Evolutionary conservation across 768 basidiomycete species (phyloP).

Genomic region (Podaxis mareebaensis): DNA sequence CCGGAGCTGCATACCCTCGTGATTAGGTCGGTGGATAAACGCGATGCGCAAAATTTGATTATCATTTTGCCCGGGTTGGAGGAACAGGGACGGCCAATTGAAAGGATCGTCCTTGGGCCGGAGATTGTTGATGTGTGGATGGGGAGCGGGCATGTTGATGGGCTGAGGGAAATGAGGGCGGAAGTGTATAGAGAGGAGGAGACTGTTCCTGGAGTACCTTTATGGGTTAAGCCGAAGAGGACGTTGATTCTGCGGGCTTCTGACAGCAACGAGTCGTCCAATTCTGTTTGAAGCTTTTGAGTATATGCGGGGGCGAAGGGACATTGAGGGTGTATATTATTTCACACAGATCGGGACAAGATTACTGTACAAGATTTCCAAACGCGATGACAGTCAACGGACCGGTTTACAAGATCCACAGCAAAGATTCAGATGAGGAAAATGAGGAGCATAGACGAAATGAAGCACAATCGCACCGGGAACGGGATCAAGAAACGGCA

Average conservation of each 20-base stretch:
- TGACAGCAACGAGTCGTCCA: not conserved
- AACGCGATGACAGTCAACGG: too few relatives aligned
- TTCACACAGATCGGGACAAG: not conserved
- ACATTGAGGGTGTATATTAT: not conserved
- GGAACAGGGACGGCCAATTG: constrained; percentile 3
- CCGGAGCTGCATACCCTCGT: constrained; percentile 5
- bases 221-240: constrained; percentile 7
- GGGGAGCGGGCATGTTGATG: constrained; percentile 10
- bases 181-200: constrained; percentile 6
- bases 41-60: constrained; percentile 13
- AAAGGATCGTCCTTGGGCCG: constrained; percentile 7
- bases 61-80: constrained; percentile 6
- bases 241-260: not conserved
- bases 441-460: too few relatives aligned
- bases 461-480: not conserved
- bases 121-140: constrained; percentile 7
- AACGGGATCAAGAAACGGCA: constrained; percentile 2
- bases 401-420: not conserved
- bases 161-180: constrained; percentile 6
- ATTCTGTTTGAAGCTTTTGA: not conserved
- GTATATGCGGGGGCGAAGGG: not conserved
- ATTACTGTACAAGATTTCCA: constrained; percentile 1
- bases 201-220: not conserved
- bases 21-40: constrained; percentile 11
- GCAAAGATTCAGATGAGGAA: not conserved